Base-by-base conservation (phyloP, 768 basidiomycete species). In the Hydnomerulius pinastri region DNA sequence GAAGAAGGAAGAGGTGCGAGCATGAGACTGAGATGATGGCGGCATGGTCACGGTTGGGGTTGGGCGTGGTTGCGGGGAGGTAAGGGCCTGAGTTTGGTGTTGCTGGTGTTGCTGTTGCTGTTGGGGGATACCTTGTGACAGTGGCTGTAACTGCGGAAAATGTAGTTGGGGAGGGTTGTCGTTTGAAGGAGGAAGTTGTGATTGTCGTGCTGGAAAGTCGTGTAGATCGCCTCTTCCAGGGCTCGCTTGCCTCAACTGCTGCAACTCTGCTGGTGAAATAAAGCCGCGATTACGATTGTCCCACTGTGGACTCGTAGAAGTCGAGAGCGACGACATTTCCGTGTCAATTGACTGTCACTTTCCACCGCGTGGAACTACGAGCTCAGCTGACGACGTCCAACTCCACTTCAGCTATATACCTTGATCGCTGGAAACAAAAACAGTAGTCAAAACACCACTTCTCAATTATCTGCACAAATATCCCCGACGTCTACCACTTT, bases 1-100 rank as follows among this genome's bases (percentile, higher is more conserved):
- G 65, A 86, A 86, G 72, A 85, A 82, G 23, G 85, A 86, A 6
- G 80, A 69, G n/a, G 82, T 74, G 33, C 83, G 80, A 29, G 76
- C 58, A 61, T 85, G 84, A 12, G 68, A 50, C 28, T 60, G 61
- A 12, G 64, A 48, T 41, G 51, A 32, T 10, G 59, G 44, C 11
- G 62, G 53, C 61, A 61, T 69, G 50, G 55, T n/a, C n/a, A n/a
- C n/a, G n/a, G n/a, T n/a, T n/a, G n/a, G n/a, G n/a, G n/a, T 36
- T 39, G 67, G 45, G 41, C 58, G 61, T 54, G 61, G 63, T 46
- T 68, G 62, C 30, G 50, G 51, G 43, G 42, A 43, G 46, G 55
- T 32, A 20, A 6, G 25, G n/a, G 38, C 8, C 38, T 24, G 35
- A 29, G 38, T 23, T 13, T 48, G 47, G n/a, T 38, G 47, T 28